A percentile compares a stretch with the other conserved stretches of the same genome.
Conservation (phyloP, 2,329 filamentous ascomycete genomes). For the Calonectria honghensis region DNA sequence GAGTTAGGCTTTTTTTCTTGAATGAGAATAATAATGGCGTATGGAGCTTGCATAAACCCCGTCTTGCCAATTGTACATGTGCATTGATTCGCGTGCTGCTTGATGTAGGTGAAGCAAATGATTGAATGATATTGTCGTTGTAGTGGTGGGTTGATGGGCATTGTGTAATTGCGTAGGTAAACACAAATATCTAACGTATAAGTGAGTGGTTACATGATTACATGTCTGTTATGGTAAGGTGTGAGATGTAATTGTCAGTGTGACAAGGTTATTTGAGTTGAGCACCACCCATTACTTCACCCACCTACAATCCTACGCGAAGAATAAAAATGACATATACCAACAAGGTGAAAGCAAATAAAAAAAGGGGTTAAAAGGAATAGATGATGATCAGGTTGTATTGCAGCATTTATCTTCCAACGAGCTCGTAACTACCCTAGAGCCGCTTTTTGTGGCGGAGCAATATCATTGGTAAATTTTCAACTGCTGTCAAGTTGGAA, state of each 20-base stretch:
- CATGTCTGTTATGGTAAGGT: no score
- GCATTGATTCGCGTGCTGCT: background rate
- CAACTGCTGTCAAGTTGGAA: conserved; percentile 31
- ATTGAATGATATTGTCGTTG: background rate
- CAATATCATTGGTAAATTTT: background rate
- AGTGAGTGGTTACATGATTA: no score
- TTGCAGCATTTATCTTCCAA: background rate
- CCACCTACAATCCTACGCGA: no score
- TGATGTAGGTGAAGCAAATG: no score
- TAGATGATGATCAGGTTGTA: background rate
- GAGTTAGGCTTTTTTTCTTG: conserved; percentile 65
- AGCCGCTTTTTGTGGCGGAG: background rate
- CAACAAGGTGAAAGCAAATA: no score
- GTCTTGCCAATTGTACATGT: background rate
- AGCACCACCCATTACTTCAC: no score
- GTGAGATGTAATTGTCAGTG: no score
- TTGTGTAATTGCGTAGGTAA: background rate
- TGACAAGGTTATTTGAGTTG: no score
- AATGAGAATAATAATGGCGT: conserved; percentile 50
- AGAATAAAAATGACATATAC: no score
- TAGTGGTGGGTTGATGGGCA: background rate
- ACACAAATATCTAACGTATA: no score
- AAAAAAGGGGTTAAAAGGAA: no score
- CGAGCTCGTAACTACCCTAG: background rate
- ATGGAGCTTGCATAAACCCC: conserved; percentile 34